Evolutionary conservation across 2,329 filamentous ascomycete genomes (phyloP).

Genomic region (Fusarium sp.): DNA sequence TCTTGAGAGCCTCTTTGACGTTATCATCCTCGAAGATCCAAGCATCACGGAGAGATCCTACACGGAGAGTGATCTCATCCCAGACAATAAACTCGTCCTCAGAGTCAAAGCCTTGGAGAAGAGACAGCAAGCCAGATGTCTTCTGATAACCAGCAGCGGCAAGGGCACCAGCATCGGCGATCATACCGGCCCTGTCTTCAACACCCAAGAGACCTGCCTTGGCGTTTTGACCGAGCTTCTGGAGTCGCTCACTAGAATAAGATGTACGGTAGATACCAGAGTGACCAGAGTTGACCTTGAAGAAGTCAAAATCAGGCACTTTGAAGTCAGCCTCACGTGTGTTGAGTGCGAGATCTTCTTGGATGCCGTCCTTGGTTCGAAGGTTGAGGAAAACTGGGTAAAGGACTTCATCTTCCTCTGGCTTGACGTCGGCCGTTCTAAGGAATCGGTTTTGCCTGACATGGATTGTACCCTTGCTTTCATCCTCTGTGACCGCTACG

Average conservation of each 20-base stretch:
- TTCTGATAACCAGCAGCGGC: conserved; percentile 93
- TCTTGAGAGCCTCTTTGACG: conserved; percentile 80
- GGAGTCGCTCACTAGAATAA: conserved; percentile 84
- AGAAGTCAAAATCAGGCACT: conserved; percentile 85
- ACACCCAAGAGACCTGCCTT: conserved; percentile 78
- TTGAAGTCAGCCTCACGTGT: conserved; percentile 81
- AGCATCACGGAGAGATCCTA: conserved; percentile 82
- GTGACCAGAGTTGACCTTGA: conserved; percentile 96
- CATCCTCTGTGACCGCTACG: conserved; percentile 78
- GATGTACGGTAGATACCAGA: conserved; percentile 92
- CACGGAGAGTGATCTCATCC: conserved; percentile 87
- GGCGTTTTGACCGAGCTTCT: conserved; percentile 88
- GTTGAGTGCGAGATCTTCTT: conserved; percentile 75
- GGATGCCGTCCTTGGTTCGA: conserved; percentile 83
- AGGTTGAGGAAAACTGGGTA: conserved; percentile 92
- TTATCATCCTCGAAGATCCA: conserved; percentile 84
- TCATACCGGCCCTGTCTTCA: conserved; percentile 94
- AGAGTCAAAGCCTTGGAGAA: conserved; percentile 85
- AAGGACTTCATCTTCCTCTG: conserved; percentile 88
- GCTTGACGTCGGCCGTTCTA: conserved; percentile 90
- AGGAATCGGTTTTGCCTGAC: conserved; percentile 97
- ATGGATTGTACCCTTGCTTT: conserved; percentile 77
- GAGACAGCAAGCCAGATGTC: conserved; percentile 87
- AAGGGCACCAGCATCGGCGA: conserved; percentile 90
- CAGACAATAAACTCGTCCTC: conserved; percentile 94